Percentiles rank a stretch among this genome's conserved stretches.
phyloP scores from a whole-genome alignment of 2,329 filamentous ascomycete species.

The Ophiostoma perfectum region DNA sequence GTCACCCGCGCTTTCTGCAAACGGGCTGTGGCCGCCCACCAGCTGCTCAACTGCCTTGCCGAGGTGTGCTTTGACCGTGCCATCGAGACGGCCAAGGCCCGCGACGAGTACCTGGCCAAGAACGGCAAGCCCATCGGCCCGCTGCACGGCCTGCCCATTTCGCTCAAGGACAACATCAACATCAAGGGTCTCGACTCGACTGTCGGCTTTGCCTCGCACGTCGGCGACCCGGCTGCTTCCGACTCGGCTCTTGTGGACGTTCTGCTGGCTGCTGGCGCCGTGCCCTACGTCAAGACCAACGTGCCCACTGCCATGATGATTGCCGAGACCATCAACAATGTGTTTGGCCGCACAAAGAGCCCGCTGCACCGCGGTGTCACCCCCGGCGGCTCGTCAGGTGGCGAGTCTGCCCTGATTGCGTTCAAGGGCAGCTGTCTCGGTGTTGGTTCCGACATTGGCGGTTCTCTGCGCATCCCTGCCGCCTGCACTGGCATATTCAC shows the following conservation, averaged over 20 bases:
- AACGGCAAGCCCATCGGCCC: slow-evolving; percentile 51
- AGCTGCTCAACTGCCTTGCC: slow-evolving; percentile 45
- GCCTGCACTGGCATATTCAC: slow-evolving; percentile 55
- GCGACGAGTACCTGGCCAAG: slow-evolving; percentile 47
- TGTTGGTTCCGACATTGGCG: slow-evolving; percentile 59
- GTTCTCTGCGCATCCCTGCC: slow-evolving; percentile 49
- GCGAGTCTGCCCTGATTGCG: slow-evolving; percentile 58
- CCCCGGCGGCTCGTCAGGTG: slow-evolving; percentile 61
- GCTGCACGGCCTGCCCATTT: slow-evolving; percentile 59
- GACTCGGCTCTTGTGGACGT: slow-evolving; percentile 41
- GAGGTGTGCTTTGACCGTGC: slow-evolving; percentile 52
- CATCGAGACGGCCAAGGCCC: slow-evolving; percentile 41
- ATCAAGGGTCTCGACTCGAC: slow-evolving; percentile 55
- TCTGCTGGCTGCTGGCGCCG: slow-evolving; percentile 45
- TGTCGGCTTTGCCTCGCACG: slow-evolving; percentile 58
- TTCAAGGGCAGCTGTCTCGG: slow-evolving; percentile 56
- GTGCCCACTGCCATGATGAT: slow-evolving; percentile 62
- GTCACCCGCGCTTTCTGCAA: slow-evolving; percentile 39
- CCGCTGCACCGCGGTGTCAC: slow-evolving; percentile 55
- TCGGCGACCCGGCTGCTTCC: slow-evolving; percentile 48
- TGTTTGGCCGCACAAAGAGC: slow-evolving; percentile 58
- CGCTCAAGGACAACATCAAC: slow-evolving; percentile 68
- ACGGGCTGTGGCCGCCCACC: slow-evolving; percentile 37
- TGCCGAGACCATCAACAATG: slow-evolving; percentile 60
- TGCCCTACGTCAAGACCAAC: slow-evolving; percentile 54